These are phyloP conservation scores for Meyerozyma athensensis DNA, from an alignment of 1,139 yeast species.

Conservation along the genomic window DNA sequence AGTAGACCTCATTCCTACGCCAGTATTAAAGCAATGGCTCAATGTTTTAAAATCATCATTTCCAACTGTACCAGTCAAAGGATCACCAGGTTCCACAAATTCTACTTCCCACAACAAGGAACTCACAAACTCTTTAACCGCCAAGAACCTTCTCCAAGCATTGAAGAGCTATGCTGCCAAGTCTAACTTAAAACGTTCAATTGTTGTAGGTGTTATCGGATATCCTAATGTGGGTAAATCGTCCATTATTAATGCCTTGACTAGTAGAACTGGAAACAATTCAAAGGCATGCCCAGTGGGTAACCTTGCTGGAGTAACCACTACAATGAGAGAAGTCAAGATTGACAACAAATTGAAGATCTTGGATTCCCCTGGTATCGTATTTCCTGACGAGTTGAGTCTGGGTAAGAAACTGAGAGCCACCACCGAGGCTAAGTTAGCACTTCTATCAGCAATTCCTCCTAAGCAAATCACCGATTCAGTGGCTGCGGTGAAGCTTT, in stretches of 20 bases:
- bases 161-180: slow-evolving; percentile 82
- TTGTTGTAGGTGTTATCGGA: slow-evolving; percentile 93
- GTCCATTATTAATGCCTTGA: slow-evolving; percentile 85
- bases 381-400: slow-evolving; percentile 71
- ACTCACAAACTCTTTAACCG: slow-evolving; percentile 66
- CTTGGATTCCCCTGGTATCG: slow-evolving; percentile 96
- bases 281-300: slow-evolving; percentile 92
- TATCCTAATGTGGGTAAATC: slow-evolving; percentile 94
- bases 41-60: slow-evolving; percentile 72
- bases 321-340: slow-evolving; percentile 85
- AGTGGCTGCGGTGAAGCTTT: slow-evolving; percentile 68
- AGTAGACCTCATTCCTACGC: slow-evolving; percentile 86
- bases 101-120: slow-evolving; percentile 72
- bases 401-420: slow-evolving; percentile 44
- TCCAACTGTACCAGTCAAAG: slow-evolving; percentile 88
- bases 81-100: slow-evolving; percentile 50
- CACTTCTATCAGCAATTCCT: slow-evolving; percentile 84
- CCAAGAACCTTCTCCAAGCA: slow-evolving; percentile 70
- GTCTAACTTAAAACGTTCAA: slow-evolving; percentile 83
- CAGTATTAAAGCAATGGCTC: slow-evolving; percentile 81
- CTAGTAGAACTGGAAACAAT: slow-evolving; percentile 69
- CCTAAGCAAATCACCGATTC: slow-evolving; percentile 86
- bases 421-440: slow-evolving; percentile 82
- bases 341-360: slow-evolving; percentile 84
- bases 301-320: slow-evolving; percentile 96